Conservation (phyloP, 768 basidiomycete genomes). For the Tulasnella sp. region DNA sequence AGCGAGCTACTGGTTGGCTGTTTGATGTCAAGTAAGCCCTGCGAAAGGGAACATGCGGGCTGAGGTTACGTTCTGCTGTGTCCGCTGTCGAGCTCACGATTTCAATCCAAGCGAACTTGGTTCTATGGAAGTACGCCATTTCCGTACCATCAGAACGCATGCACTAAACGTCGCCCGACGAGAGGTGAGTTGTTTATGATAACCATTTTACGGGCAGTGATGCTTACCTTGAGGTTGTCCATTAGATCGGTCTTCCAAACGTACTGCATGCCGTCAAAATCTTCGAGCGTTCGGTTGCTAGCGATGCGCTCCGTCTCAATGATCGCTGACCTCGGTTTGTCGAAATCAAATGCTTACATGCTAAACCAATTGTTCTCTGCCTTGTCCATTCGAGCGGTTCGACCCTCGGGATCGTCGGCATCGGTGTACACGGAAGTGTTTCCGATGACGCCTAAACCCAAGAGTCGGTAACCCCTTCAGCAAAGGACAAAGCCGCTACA, state of each 20-base stretch:
- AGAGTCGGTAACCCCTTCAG: not conserved
- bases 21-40: not conserved
- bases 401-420: not conserved
- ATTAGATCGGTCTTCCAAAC: not conserved
- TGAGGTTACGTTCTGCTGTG: not conserved
- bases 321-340: not conserved
- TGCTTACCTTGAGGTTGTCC: conserved; percentile 15
- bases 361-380: not conserved
- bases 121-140: conserved; percentile 3
- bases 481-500: not conserved
- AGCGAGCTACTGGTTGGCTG: not conserved
- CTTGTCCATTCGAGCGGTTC: conserved; percentile 13
- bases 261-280: conserved; percentile 27
- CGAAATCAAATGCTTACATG: not conserved
- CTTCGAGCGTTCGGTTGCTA: conserved; percentile 18
- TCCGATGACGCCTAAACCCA: not conserved
- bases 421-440: conserved; percentile 1
- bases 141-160: not conserved
- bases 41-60: not conserved
- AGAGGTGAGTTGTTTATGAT: not conserved
- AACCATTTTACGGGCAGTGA: too few relatives aligned
- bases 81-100: conserved; percentile 1
- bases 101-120: conserved; percentile 22
- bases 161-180: not conserved
- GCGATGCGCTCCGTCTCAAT: not conserved